Base-by-base conservation (phyloP, 805 yeast species). In the Saccharomycopsis javanensis region DNA sequence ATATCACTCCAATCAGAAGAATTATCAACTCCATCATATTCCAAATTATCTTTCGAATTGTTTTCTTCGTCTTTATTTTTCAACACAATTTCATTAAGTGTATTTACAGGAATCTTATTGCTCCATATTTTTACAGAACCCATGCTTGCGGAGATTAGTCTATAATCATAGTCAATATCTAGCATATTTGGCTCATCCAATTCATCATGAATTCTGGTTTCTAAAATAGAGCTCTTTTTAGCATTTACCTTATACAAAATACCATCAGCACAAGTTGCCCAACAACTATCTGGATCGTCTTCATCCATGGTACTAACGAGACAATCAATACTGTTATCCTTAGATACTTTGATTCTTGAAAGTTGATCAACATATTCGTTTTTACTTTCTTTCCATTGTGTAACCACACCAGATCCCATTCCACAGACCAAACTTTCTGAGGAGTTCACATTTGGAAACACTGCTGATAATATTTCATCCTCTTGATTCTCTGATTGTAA, bases 341-440 rank as follows among this genome's bases (percentile, higher is more conserved):
- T 81, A 42, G 81, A 75, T 7, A 91, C 75, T 61, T 82, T 82
- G 18, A 92, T 79, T 58, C 98, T 74, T 11, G 86, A 79, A 52
- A 89, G 75, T 71, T 92, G 97, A 69, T 92, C 97, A 58, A 73
- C 75, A 60, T 82, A 77, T 48, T 79, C 79, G 66, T 88, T 88
- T 66, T 79, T 79, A 31, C 79, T 75, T 28, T 85, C 82, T 63
- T 80, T 82, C 99, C 99, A 92, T 13, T 86, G 74, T 0, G 98
- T 89, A 5, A 89, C 76, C 13, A 88, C 79, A 3, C 98, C 98
- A 66, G 86, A 94, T 15, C 96, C 89, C 85, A 89, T 90, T 50
- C 96, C 92, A 63, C 91, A 90, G 3, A 85, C 79, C 3, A 83
- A 78, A 0, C 81, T 77, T 18, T 81, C 83, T 55, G 83, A 87